Percentiles rank a stretch among this genome's conserved stretches.
These are phyloP conservation scores for Coix lacrymajobi DNA, from an alignment of 176 grass and related monocot genomes.

Conservation along the genomic window DNA sequence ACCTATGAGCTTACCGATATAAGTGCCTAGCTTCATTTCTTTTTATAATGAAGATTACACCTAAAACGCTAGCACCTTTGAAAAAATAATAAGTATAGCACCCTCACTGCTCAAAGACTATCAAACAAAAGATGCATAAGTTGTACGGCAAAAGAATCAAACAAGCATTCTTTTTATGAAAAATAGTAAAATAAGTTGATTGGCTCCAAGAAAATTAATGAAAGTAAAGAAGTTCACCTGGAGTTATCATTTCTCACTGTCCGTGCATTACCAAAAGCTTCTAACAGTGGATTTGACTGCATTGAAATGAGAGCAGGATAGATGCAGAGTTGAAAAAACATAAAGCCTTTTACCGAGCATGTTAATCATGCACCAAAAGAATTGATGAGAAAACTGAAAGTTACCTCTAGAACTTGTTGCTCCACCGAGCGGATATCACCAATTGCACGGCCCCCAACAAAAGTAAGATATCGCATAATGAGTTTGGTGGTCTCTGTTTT, in stretches of 20 bases:
- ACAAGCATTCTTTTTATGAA: background rate
- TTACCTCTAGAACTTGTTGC: conserved; percentile 88
- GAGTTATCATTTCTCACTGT: conserved; percentile 91
- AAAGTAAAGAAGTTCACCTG: conserved; percentile 41
- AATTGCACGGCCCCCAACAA: conserved; percentile 66
- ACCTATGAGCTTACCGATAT: background rate
- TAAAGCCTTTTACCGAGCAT: background rate
- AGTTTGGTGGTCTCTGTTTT: conserved; percentile 90
- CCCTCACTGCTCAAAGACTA: background rate
- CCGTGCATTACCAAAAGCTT: conserved; percentile 91
- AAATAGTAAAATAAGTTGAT: conserved; percentile 2
- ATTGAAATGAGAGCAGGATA: conserved; percentile 28
- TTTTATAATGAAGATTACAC: background rate
- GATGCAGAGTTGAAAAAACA: background rate
- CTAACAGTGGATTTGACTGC: conserved; percentile 85
- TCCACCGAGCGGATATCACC: conserved; percentile 71
- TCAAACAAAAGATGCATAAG: background rate
- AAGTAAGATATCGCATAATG: conserved; percentile 80
- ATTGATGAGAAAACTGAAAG: conserved; percentile 15
- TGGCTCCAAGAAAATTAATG: background rate
- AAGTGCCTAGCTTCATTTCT: background rate
- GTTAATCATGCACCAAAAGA: background rate
- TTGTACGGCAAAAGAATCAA: background rate
- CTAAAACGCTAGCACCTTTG: background rate
- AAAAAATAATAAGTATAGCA: background rate